Base-by-base conservation (phyloP, 2,329 filamentous ascomycete species). In the Beauveria sp. region DNA sequence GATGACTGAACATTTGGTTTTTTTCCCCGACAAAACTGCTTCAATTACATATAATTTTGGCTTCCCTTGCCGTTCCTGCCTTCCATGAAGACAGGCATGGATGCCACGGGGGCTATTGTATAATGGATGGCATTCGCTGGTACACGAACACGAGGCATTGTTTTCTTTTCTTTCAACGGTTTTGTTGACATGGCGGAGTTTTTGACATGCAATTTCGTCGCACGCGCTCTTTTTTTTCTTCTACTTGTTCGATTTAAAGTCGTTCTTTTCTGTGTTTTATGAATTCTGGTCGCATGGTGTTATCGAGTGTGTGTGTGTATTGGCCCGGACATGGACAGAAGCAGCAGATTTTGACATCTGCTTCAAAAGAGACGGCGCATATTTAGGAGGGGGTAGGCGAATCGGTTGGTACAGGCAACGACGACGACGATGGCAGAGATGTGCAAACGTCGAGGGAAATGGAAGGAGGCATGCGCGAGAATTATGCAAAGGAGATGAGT, bases 41-140 rank as follows among this genome's bases (percentile, higher is more conserved):
- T 63, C 47, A 45, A 51, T 45, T 51, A 49, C 59, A 50, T 51
- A 42, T 60, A 53, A 53, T 60, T 34, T 34, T 50, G 42, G 45
- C 22, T 38, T 14, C 28, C 43, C 26, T 38, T 24, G n/a, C 18
- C 34, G n/a, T 60, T 34, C 40, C 20, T 30, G 7, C 53, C n/a
- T 54, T 47, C 2, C 8, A 46, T 57, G 40, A 40, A n/a, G 30
- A 26, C 3, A 2, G 40, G 14, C 1, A 28, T 7, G 58, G 38
- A 40, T 34, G 34, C 14, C 45, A 34, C 53, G 14, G 43, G n/a
- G 60, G 38, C 28, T 46, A 52, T 45, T 46, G 47, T 52, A 62
- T 40, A 57, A 55, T 51, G 53, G 42, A 43, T 56, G 51, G 38
- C 45, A 50, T 61, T 38, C 38, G 50, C 9, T 49, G 58, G 47